Evolutionary conservation across 2,329 filamentous ascomycete species (phyloP), one percentile per base, ranked within the genome.

Genomic region (Trichoderma oligosporum): DNA sequence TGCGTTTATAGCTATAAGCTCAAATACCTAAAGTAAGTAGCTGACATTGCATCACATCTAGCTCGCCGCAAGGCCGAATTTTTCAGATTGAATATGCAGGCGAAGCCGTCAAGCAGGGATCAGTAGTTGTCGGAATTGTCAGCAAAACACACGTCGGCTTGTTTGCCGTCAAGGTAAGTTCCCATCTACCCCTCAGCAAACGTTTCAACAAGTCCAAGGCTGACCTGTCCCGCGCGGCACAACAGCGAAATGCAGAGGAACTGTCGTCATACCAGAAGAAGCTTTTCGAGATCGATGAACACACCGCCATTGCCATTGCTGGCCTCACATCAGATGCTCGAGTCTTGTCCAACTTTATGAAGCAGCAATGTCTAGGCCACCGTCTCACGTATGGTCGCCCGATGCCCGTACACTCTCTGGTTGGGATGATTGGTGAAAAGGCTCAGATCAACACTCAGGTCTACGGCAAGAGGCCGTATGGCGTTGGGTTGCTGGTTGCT

Each of bases 341-440:
- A 70, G 94, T 99, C 67, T 91, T 99, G 67, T 97, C 92, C 81
- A 99, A 99, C 84, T 99, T 97, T 81, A 97, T 99, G 93, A 97
- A 97, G 81, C 91, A 96, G 78, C 94, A 97, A 78, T 96, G 91
- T 62, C 90, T 99, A 69, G 89, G 90, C 69, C 93, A 94, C 68
- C 91, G 93, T 74, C 87, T 99, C 67, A 96, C 91, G 58, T 97
- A 96, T 79, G 93, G 90, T 76, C 92, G 94, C 65, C 86, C 92
- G 65, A 94, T 99, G 72, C 90, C 91, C 29, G 80, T 97, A 71
- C 87, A 91, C 69, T 88, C 89, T 62, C 90, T 97, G 67, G 92
- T 96, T 65, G 83, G 86, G 63, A 88, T 93, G 75, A 97, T 99
- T 70, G 93, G 89, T 67, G 91, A 96, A 74, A 94, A 96, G 75